A percentile compares a stretch with the other conserved stretches of the same genome.
Evolutionary conservation across 805 yeast genomes (phyloP).

Genomic region (Hanseniaspora pseudoguilliermondii): DNA sequence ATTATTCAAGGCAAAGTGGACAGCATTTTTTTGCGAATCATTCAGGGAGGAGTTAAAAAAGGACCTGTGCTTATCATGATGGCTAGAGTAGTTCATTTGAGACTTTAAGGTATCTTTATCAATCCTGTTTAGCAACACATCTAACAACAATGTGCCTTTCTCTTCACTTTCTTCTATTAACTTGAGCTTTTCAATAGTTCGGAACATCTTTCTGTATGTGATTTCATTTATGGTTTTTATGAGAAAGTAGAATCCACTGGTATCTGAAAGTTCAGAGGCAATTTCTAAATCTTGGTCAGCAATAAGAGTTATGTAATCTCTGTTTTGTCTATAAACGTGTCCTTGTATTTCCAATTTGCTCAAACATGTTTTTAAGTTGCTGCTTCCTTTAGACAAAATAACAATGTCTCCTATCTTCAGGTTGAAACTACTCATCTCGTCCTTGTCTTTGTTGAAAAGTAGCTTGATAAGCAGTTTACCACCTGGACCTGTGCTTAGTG

Average conservation of each 20-base stretch:
- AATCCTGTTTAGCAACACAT: constrained; percentile 34
- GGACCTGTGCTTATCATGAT: background rate
- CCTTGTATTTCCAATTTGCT: constrained; percentile 37
- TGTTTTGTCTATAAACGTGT: constrained; percentile 46
- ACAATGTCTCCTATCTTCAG: constrained; percentile 70
- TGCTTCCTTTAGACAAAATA: constrained; percentile 30
- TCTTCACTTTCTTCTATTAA: constrained; percentile 33
- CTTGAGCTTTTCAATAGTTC: constrained; percentile 53
- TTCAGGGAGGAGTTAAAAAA: constrained; percentile 30
- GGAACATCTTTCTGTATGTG: constrained; percentile 67
- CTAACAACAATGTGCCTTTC: constrained; percentile 25
- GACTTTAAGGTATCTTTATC: constrained; percentile 15
- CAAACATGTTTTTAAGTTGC: constrained; percentile 19
- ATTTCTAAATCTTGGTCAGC: constrained; percentile 42
- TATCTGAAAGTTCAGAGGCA: constrained; percentile 39
- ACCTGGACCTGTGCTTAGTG: constrained; percentile 62
- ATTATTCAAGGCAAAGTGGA: constrained; percentile 49
- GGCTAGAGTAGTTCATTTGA: background rate
- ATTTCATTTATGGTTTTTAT: constrained; percentile 45
- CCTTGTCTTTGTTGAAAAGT: constrained; percentile 26
- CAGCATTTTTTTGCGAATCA: constrained; percentile 61
- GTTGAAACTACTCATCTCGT: constrained; percentile 29
- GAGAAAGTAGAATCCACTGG: constrained; percentile 21
- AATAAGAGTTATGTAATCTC: constrained; percentile 41
- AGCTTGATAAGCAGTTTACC: constrained; percentile 51